These are phyloP conservation scores for Petunia axillaris DNA, from an alignment of 257 asterid genomes.

Conservation along the genomic window DNA sequence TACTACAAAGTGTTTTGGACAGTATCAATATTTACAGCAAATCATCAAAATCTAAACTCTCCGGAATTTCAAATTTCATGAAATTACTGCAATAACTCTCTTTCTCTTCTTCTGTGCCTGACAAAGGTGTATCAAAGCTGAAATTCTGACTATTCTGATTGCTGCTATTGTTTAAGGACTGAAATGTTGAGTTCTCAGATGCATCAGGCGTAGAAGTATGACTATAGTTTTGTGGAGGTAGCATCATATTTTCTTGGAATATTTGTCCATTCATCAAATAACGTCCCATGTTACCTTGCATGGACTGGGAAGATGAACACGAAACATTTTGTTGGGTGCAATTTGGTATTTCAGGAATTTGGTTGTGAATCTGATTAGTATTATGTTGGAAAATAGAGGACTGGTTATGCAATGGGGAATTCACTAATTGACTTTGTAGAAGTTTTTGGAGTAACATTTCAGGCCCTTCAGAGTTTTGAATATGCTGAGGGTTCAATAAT, in stretches of 20 bases:
- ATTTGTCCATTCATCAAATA: background rate
- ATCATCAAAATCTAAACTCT: conserved; percentile 42
- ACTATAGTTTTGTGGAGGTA: conserved; percentile 28
- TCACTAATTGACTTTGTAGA: conserved; percentile 22
- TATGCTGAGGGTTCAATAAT: conserved; percentile 6
- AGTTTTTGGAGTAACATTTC: conserved; percentile 45
- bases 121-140: conserved; percentile 41
- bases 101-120: conserved; percentile 46
- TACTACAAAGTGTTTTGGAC: background rate
- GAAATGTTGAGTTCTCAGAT: conserved; percentile 43
- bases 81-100: conserved; percentile 48
- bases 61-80: conserved; percentile 54
- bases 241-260: background rate
- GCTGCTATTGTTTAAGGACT: conserved; percentile 26
- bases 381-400: conserved; percentile 46
- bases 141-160: conserved; percentile 25
- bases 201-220: conserved; percentile 31
- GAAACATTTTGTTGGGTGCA: conserved; percentile 33
- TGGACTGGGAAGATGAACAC: conserved; percentile 33
- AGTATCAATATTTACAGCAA: conserved; percentile 35
- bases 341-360: conserved; percentile 41
- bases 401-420: conserved; percentile 41
- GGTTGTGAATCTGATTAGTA: conserved; percentile 44
- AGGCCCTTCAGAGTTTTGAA: conserved; percentile 36
- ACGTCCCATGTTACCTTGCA: conserved; percentile 28